These are phyloP conservation scores for Lachnellula suecica DNA, from an alignment of 2,329 filamentous ascomycete species.

Conservation along the genomic window DNA sequence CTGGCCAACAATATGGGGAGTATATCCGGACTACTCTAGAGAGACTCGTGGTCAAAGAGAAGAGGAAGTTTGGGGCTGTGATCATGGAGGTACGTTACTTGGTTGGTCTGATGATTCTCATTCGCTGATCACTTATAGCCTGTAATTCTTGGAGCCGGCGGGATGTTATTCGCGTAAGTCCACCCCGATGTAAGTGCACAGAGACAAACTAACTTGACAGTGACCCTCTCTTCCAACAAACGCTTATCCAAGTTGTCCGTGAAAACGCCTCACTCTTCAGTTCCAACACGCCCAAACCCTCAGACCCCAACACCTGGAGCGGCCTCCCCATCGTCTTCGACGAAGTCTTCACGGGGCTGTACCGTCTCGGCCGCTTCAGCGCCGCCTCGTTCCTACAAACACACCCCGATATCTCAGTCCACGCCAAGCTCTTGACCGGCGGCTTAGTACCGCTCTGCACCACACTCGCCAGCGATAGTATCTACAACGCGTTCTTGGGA, in stretches of 20 bases:
- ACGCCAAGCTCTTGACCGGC: slow-evolving; percentile 82
- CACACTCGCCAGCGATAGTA: slow-evolving; percentile 70
- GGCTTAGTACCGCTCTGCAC: slow-evolving; percentile 75
- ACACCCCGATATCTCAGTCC: slow-evolving; percentile 73
- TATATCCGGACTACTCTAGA: slow-evolving; percentile 59
- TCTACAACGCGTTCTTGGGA: slow-evolving; percentile 71
- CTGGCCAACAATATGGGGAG: slow-evolving; percentile 52
- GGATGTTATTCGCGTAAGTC: slow-evolving; percentile 76
- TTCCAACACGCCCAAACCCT: slow-evolving; percentile 1
- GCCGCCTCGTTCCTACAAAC: slow-evolving; percentile 68
- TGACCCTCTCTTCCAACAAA: slow-evolving; percentile 78
- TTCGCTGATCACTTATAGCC: slow-evolving; percentile 39
- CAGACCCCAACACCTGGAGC: slow-evolving; percentile 51
- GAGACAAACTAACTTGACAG: slow-evolving; percentile 37
- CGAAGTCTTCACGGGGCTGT: slow-evolving; percentile 85
- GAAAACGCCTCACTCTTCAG: slow-evolving; percentile 41
- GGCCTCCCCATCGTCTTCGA: slow-evolving; percentile 81
- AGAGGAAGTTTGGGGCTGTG: slow-evolving; percentile 70
- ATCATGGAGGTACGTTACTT: slow-evolving; percentile 60
- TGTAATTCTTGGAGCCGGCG: slow-evolving; percentile 76
- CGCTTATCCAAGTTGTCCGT: slow-evolving; percentile 67
- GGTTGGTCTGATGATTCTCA: neutral
- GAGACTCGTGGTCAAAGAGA: slow-evolving; percentile 50
- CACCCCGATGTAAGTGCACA: neutral
- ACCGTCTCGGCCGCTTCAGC: slow-evolving; percentile 73